Base-by-base conservation (phyloP, 1,284 basidiomycete genomes). In the Vanrija sp. region DNA sequence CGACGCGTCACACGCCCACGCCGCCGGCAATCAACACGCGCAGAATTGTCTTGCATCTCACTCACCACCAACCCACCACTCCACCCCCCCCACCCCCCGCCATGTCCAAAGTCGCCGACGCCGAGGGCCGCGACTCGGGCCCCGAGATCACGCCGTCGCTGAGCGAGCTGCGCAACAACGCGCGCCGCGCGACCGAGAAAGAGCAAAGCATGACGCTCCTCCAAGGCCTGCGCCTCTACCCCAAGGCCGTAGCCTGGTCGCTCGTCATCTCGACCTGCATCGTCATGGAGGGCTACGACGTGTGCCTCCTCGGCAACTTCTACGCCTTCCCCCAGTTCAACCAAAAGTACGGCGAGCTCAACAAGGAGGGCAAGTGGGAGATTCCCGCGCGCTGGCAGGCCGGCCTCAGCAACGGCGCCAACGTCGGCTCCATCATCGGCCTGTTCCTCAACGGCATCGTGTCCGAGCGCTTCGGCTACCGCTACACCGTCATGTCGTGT, bases 371-470 rank as follows among this genome's bases (percentile, higher is more conserved):
- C 31, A 63, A 65, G 14, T 80, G 76, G 56, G 67, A 76, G 48
- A 66, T 81, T 16, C 65, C 78, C 0, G 76, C 79, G 0, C 57
- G 69, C 20, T 80, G 79, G 79, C 78, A 80, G 56, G 66, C 77
- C 9, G 79, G 77, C 41, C 65, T 79, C 20, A 67, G 65, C 15
- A 77, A 77, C 58, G 75, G 71, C 45, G 69, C 68, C 7, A 67
- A 71, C 37, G 63, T 63, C 46, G 76, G 76, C 25, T 63, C 73
- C 54, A 76, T 79, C 57, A 67, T 78, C 35, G 78, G 78, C 49
- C 68, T 79, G 15, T 64, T 75, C 49, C 52, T 59, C 43, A 77
- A 75, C 60, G 77, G 77, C 51, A 66, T 55, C 50, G 68, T 68
- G 35, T 71, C 72, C 4, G 78, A 79, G 54, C 65, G 72, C 42